Conservation (phyloP, 345 rosid species). For the Linum tenue region DNA sequence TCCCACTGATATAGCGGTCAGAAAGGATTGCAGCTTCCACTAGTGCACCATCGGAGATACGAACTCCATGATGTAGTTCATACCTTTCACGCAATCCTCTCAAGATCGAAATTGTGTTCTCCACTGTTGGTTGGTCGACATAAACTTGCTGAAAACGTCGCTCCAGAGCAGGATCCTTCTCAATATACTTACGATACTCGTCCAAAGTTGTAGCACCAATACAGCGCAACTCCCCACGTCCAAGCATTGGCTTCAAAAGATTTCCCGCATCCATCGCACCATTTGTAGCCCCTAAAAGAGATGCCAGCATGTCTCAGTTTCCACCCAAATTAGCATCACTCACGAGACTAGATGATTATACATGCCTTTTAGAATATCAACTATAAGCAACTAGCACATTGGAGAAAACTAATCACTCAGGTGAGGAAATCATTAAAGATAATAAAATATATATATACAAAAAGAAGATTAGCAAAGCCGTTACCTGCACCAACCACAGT, state of each 20-base stretch:
- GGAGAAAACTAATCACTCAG: neutral
- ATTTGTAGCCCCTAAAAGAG: conserved; percentile 82
- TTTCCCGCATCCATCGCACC: conserved; percentile 99
- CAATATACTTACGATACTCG: conserved; percentile 91
- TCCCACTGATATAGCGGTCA: conserved; percentile 95
- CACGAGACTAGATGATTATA: neutral
- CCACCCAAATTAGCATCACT: neutral
- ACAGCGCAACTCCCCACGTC: conserved; percentile 92
- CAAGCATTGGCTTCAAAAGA: conserved; percentile 97
- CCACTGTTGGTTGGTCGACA: conserved; percentile 94
- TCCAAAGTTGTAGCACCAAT: conserved; percentile 97
- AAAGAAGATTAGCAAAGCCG: conserved; percentile 2
- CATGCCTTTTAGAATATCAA: neutral
- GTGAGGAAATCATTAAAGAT: too few species aligned
- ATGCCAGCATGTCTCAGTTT: neutral
- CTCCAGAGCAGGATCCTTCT: conserved; percentile 98
- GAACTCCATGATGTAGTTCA: conserved; percentile 97
- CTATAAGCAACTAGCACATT: neutral
- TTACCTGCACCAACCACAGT: conserved; percentile 99
- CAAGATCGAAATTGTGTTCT: conserved; percentile 77
- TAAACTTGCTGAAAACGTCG: conserved; percentile 98
- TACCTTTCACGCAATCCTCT: conserved; percentile 97
- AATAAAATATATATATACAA: neutral
- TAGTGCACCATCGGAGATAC: conserved; percentile 93
- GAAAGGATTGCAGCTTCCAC: conserved; percentile 96